These are phyloP conservation scores for Suzukiozyma palmioleophila DNA, from an alignment of 1,139 yeast genomes.

Conservation along the genomic window DNA sequence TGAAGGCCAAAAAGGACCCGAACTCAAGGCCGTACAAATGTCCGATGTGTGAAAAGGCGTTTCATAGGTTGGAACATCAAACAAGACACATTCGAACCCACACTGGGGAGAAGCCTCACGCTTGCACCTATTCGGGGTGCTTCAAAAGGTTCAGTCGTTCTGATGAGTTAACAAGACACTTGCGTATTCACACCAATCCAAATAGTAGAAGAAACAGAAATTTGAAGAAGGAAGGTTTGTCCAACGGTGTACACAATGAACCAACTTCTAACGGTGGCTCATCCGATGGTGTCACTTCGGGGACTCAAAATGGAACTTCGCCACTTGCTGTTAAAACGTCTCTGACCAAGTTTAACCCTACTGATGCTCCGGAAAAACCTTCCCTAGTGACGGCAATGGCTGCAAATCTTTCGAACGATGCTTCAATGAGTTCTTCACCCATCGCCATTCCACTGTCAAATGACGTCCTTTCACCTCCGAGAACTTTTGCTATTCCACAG, in stretches of 20 bases:
- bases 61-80: constrained; percentile 89
- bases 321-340: background rate
- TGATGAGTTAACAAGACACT: constrained; percentile 88
- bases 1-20: constrained; percentile 21
- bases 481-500: background rate
- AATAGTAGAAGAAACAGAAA: constrained; percentile 57
- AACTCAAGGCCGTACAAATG: constrained; percentile 75
- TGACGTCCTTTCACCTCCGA: background rate
- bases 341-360: too few species aligned
- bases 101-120: constrained; percentile 94
- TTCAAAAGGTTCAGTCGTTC: constrained; percentile 78
- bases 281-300: background rate
- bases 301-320: background rate
- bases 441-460: background rate
- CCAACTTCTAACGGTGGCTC: constrained; percentile 1
- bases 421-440: background rate
- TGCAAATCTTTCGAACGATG: background rate
- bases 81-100: constrained; percentile 93
- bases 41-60: constrained; percentile 87
- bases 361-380: background rate
- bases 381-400: constrained; percentile 1
- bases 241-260: background rate
- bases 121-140: constrained; percentile 85
- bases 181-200: constrained; percentile 82
- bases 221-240: constrained; percentile 12